Evolutionary conservation across 805 yeast genomes (phyloP).

Genomic region (Barnettozyma siamensis): DNA sequence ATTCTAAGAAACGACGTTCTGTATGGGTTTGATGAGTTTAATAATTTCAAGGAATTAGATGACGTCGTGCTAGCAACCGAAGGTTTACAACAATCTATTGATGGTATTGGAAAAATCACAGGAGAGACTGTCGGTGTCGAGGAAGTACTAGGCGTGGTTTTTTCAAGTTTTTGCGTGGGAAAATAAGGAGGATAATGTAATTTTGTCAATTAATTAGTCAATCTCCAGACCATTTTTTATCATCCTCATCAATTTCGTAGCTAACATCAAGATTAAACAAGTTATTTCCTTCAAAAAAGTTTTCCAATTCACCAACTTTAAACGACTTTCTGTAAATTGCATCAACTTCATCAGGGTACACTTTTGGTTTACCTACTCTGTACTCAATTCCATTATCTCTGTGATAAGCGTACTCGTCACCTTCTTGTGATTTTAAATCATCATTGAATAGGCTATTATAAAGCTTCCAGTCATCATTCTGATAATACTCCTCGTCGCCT

Average conservation of each 20-base stretch:
- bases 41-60: constrained; percentile 39
- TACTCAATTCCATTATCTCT: constrained; percentile 7
- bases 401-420: background rate
- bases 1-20: constrained; percentile 71
- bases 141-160: constrained; percentile 86
- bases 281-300: constrained; percentile 3
- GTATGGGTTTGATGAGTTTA: constrained; percentile 64
- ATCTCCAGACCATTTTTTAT: background rate
- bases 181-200: constrained; percentile 37
- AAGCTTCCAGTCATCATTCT: constrained; percentile 1
- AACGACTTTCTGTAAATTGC: constrained; percentile 5
- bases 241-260: background rate
- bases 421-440: background rate
- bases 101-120: constrained; percentile 88
- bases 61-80: constrained; percentile 83
- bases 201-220: background rate
- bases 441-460: constrained; percentile 1
- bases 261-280: constrained; percentile 4
- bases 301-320: constrained; percentile 1
- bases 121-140: constrained; percentile 87
- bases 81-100: constrained; percentile 63
- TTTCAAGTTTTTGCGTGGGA: constrained; percentile 91
- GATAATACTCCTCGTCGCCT: background rate
- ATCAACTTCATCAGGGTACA: constrained; percentile 6
- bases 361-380: background rate